Base-by-base conservation (phyloP, 768 basidiomycete genomes). In the Xerocomellus dryophilus region DNA sequence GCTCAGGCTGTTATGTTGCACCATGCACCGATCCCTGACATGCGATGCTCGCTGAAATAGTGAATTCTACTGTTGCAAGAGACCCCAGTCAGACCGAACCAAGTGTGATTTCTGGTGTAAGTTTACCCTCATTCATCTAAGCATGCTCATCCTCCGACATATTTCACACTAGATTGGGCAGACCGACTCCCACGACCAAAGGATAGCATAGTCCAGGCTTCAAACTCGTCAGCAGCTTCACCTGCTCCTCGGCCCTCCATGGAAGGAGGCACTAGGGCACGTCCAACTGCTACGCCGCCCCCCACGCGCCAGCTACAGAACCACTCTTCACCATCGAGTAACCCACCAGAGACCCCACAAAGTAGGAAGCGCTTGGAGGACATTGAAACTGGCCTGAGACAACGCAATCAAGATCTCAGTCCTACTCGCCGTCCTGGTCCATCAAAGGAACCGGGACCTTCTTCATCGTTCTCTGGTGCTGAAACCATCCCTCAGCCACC, bases 51-150 rank as follows among this genome's bases (percentile, higher is more conserved):
- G 40, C 42, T 39, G 40, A 35, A 41, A 59, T 51, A 70, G 70
- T 57, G 73, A 59, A 31, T 81, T 76, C 61, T 81, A 74, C 50
- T 59, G 63, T 43, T 81, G 80, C 56, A 51, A 66, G 12, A 69
- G 68, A 56, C 21, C 35, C 10, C 29, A 10, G 32, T 52, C 32
- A 18, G 53, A 58, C 35, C 4, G 11, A 14, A 51, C 18, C 20
- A 66, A 21, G 50, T 70, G 69, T 47, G 44, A 61, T 11, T 81
- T 80, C 55, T 81, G 74, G 54, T 53, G 79, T 79, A 63, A 44
- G 67, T 51, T 42, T 36, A 1, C 17, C 15, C 3, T 50, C 29
- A 17, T 0, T 40, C 7, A 14, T 38, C 38, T 17, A 9, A 20
- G 39, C 25, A 38, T 31, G 42, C 21, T 41, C 12, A 4, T 39